Evolutionary conservation across 2,329 filamentous ascomycete species (phyloP), one percentile per base, ranked within the genome.

Genomic region (Scedosporium aurantiacum): DNA sequence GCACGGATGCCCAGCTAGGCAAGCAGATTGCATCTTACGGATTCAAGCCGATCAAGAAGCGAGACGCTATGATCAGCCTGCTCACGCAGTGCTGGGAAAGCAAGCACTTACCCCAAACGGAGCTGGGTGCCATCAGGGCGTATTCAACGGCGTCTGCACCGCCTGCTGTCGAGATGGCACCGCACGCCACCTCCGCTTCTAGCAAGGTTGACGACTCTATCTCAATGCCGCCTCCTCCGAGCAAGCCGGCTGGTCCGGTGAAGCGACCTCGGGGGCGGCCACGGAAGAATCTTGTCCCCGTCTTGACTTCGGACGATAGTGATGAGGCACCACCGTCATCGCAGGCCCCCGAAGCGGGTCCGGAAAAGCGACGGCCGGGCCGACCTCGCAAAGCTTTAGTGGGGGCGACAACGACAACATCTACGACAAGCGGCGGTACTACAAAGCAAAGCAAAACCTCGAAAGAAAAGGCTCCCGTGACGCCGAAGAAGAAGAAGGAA

Each of bases 71-170:
- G 86, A 85, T 92, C 63, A 76, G 82, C 1, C 72, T 91, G 10
- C 74, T 92, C 12, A 76, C 88, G 59, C 82, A 85, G 67, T 91
- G 89, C 70, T 91, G 88, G 87, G 73, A 81, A 65, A 84, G 83
- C 62, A 84, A 84, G 68, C 73, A 79, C 21, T 66, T 64, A 3
- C 61, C 58, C 3, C 64, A 67, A 47, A 2, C 18, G 52, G 54
- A 40, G 10, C 58, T 58, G 10, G 64, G 65, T 41, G 63, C 67
- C 3, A 6, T 32, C 7, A 68, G 64, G 43, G 61, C 66, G 6
- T 64, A 62, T 54, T 59, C 65, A 10, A 64, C 66, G 5, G 60
- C 66, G 14, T 41, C 63, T 16, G 43, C 60, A 47, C 45, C 64
- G 6, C 63, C 25, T 1, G 56, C 60, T 0, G 56, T 25, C 18